These are phyloP conservation scores for Dendrobium huoshanense DNA, from an alignment of 106 monocot species.

Conservation along the genomic window DNA sequence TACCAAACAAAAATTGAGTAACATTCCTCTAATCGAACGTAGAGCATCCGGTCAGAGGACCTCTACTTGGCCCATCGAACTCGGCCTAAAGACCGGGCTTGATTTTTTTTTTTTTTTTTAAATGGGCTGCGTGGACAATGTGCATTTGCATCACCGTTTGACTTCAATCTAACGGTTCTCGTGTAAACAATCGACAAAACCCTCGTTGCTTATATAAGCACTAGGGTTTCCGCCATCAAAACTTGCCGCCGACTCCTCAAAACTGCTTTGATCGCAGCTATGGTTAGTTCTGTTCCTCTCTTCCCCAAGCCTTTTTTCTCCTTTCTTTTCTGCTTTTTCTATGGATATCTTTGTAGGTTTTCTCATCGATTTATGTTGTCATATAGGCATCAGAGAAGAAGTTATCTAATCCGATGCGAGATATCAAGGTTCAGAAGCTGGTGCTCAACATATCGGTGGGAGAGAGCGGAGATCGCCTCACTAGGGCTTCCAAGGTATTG, in stretches of 20 bases:
- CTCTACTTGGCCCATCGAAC: no score
- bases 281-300: neutral
- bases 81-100: no score
- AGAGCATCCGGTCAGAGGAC: no score
- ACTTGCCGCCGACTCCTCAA: neutral
- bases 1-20: no score
- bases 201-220: neutral
- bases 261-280: neutral
- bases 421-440: conserved; percentile 27
- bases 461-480: conserved; percentile 28
- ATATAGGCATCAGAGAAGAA: conserved; percentile 17
- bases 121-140: no score
- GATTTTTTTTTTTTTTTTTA: no score
- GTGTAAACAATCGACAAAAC: neutral
- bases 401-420: conserved; percentile 16
- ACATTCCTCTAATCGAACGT: no score
- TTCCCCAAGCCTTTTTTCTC: neutral
- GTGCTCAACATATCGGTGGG: conserved; percentile 26
- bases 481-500: conserved; percentile 18
- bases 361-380: neutral
- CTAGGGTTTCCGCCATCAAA: neutral
- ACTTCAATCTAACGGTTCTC: neutral
- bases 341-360: neutral
- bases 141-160: neutral
- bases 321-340: neutral